A percentile compares a stretch with the other conserved stretches of the same genome.
phyloP scores from a whole-genome alignment of 257 asterid species.

The Solanum sparsipilum region DNA sequence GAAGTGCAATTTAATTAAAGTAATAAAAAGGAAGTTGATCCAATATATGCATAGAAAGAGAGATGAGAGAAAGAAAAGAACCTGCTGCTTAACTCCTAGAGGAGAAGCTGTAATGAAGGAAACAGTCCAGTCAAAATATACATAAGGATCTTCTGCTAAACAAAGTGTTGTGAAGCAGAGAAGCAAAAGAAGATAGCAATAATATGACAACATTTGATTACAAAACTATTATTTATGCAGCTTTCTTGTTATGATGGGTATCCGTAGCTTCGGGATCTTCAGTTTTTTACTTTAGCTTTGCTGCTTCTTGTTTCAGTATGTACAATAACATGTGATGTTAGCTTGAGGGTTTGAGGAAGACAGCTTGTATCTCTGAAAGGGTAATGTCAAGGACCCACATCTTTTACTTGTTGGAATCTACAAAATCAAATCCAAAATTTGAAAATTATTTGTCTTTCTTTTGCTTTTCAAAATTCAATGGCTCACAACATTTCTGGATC shows the following conservation, averaged over 20 bases:
- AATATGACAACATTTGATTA: conserved; percentile 32
- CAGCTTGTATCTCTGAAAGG: not conserved
- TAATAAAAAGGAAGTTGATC: not conserved
- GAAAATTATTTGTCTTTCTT: not conserved
- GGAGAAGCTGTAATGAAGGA: conserved; percentile 77
- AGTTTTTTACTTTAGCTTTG: not conserved
- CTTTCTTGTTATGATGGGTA: not conserved
- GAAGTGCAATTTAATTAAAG: not conserved
- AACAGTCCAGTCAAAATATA: conserved; percentile 71
- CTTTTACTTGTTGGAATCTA: not conserved
- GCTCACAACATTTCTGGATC: not conserved
- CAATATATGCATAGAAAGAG: not conserved
- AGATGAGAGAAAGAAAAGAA: conserved; percentile 8
- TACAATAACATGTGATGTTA: conserved; percentile 1
- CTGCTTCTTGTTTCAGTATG: not conserved
- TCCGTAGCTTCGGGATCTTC: not conserved
- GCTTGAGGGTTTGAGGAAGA: conserved; percentile 4
- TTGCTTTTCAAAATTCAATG: not conserved
- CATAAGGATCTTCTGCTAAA: conserved; percentile 64
- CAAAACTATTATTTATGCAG: not conserved
- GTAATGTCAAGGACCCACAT: not conserved
- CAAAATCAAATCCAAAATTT: not conserved
- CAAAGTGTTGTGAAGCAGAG: conserved; percentile 21
- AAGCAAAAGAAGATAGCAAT: conserved; percentile 21
- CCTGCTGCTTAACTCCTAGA: conserved; percentile 83